phyloP scores from a whole-genome alignment of 352 stramenopile genomes.

The Phytophthora cactorum region DNA sequence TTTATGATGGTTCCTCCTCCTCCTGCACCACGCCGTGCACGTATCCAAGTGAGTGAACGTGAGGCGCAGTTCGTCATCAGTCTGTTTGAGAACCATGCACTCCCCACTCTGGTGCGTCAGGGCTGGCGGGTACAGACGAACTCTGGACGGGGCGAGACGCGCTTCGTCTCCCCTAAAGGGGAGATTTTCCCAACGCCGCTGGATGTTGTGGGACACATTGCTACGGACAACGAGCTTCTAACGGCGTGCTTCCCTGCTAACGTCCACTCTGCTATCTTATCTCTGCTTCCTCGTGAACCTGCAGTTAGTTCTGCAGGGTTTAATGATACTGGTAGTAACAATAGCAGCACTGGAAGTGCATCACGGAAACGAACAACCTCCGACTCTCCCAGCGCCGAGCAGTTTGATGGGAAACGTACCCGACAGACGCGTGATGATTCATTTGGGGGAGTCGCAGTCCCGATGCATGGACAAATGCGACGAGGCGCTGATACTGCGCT shows the following conservation, averaged over 20 bases:
- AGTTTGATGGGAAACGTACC: constrained; percentile 36
- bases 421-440: constrained; percentile 33
- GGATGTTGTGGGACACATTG: constrained; percentile 81
- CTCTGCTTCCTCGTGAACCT: constrained; percentile 55
- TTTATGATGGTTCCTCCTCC: constrained; percentile 28
- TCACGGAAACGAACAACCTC: constrained; percentile 35
- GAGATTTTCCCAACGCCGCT: constrained; percentile 67
- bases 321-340: constrained; percentile 17
- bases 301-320: constrained; percentile 3
- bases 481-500: constrained; percentile 10
- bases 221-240: constrained; percentile 65
- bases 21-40: constrained; percentile 11
- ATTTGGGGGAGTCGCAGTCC: constrained; percentile 9
- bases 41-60: constrained; percentile 69
- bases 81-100: constrained; percentile 83
- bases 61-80: constrained; percentile 79
- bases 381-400: constrained; percentile 30
- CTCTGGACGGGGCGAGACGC: constrained; percentile 31
- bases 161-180: constrained; percentile 36
- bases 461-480: constrained; percentile 8
- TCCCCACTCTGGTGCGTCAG: constrained; percentile 65
- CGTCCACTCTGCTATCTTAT: constrained; percentile 76
- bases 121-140: constrained; percentile 68
- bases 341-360: constrained; percentile 14
- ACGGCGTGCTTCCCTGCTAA: constrained; percentile 73